phyloP scores from a whole-genome alignment of 176 grass and related monocot species.

The Triticum urartu region DNA sequence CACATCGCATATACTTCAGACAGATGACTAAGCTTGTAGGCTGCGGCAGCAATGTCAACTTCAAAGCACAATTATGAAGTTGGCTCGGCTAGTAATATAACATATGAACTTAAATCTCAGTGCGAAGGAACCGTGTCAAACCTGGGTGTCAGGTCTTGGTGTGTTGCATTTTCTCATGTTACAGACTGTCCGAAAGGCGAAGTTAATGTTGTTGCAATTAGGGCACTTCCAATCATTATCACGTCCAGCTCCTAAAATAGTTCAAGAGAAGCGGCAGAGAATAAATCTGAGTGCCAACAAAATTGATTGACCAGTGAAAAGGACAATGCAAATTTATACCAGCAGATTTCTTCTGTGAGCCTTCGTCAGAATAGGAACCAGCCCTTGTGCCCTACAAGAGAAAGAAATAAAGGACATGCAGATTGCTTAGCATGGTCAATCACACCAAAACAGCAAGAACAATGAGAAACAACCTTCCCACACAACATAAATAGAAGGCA shows the following conservation, averaged over 20 bases:
- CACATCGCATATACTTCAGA: not conserved
- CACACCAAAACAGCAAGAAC: slow-evolving; percentile 18
- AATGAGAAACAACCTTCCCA: not conserved
- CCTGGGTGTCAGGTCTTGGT: slow-evolving; percentile 81
- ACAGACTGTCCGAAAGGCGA: slow-evolving; percentile 76
- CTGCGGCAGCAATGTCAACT: not conserved
- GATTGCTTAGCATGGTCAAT: not conserved
- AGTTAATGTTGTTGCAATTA: slow-evolving; percentile 82
- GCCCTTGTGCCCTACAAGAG: slow-evolving; percentile 50
- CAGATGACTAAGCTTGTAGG: not conserved
- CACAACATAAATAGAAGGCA: not conserved
- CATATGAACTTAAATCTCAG: not conserved
- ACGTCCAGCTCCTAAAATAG: slow-evolving; percentile 61
- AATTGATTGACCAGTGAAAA: not conserved
- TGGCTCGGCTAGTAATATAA: not conserved
- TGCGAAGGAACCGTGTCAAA: slow-evolving; percentile 15
- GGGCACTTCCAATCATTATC: slow-evolving; percentile 93
- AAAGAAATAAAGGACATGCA: slow-evolving; percentile 7
- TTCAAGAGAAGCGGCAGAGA: not conserved
- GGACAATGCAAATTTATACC: slow-evolving; percentile 33
- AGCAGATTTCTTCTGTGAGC: slow-evolving; percentile 71
- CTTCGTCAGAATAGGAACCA: slow-evolving; percentile 79
- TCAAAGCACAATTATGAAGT: not conserved
- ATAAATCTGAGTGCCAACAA: not conserved
- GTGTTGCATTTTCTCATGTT: slow-evolving; percentile 95